Evolutionary conservation across 2,329 filamentous ascomycete genomes (phyloP).

Genomic region (Pseudogymnoascus sp.): DNA sequence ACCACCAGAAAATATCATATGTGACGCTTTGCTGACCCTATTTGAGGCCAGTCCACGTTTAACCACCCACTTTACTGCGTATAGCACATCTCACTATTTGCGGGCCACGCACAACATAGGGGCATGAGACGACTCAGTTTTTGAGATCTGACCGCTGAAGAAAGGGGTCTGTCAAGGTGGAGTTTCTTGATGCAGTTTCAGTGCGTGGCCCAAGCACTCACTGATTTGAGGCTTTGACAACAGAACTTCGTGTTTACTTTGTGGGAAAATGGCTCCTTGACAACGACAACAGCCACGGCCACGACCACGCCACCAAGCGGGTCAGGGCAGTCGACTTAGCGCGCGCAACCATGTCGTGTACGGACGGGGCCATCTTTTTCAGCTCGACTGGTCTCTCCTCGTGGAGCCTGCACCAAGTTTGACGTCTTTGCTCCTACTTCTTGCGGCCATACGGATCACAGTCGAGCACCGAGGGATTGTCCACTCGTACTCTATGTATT

Average conservation of each 20-base stretch:
- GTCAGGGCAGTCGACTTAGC: neutral
- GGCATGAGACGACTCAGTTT: constrained; percentile 6
- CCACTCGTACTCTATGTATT: neutral
- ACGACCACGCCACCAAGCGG: neutral
- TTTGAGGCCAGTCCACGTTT: neutral
- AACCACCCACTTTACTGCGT: neutral
- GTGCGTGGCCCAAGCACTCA: neutral
- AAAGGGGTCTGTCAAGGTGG: neutral
- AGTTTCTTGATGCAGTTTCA: neutral
- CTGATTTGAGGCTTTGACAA: constrained; percentile 3
- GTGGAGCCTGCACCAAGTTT: neutral
- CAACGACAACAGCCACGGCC: neutral
- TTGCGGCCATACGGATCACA: neutral
- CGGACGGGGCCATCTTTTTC: constrained; percentile 1
- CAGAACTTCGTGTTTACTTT: neutral
- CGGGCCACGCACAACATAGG: neutral
- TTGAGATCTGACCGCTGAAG: neutral
- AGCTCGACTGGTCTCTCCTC: neutral
- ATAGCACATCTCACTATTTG: neutral
- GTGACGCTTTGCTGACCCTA: neutral
- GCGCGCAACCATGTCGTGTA: neutral
- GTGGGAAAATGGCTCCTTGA: neutral
- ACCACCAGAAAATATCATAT: neutral
- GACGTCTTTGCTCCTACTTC: neutral
- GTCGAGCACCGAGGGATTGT: neutral